These are phyloP conservation scores for Lentinula boryana DNA, from an alignment of 768 basidiomycete species.

Conservation along the genomic window DNA sequence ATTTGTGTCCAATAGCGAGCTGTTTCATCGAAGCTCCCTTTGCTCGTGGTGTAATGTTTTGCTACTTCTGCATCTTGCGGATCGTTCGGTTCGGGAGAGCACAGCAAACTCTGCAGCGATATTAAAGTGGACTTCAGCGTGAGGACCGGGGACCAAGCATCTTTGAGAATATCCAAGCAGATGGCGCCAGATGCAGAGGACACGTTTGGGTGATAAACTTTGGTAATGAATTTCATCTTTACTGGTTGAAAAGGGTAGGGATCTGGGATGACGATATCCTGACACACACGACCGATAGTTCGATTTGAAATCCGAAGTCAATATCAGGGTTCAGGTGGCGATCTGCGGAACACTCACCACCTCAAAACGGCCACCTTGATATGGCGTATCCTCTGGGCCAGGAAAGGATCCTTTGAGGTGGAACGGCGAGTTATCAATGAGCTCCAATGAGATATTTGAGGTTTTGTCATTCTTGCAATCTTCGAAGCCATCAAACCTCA, in stretches of 20 bases:
- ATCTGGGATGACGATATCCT: conserved; percentile 93
- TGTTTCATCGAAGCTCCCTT: conserved; percentile 83
- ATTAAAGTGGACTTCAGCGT: conserved; percentile 96
- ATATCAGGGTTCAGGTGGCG: background rate
- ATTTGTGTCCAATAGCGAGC: conserved; percentile 92
- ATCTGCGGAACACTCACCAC: conserved; percentile 53
- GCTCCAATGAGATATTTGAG: conserved; percentile 79
- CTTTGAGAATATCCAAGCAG: conserved; percentile 83
- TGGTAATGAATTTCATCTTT: conserved; percentile 98
- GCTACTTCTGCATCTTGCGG: conserved; percentile 98
- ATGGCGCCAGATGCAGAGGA: conserved; percentile 93
- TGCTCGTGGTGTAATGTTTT: conserved; percentile 91
- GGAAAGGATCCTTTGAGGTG: conserved; percentile 89
- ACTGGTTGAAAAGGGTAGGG: conserved; percentile 90
- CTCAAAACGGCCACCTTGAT: conserved; percentile 86
- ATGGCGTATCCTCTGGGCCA: conserved; percentile 90
- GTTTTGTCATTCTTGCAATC: conserved; percentile 96
- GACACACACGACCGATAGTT: background rate
- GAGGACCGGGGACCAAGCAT: conserved; percentile 93
- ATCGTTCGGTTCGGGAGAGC: conserved; percentile 92
- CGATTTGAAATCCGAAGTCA: background rate
- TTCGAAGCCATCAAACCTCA: conserved; percentile 19
- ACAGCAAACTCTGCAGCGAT: conserved; percentile 87
- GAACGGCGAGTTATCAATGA: conserved; percentile 85
- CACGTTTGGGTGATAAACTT: conserved; percentile 94